Conservation (phyloP, 2,329 filamentous ascomycete species). For the Colletotrichum caudatum region DNA sequence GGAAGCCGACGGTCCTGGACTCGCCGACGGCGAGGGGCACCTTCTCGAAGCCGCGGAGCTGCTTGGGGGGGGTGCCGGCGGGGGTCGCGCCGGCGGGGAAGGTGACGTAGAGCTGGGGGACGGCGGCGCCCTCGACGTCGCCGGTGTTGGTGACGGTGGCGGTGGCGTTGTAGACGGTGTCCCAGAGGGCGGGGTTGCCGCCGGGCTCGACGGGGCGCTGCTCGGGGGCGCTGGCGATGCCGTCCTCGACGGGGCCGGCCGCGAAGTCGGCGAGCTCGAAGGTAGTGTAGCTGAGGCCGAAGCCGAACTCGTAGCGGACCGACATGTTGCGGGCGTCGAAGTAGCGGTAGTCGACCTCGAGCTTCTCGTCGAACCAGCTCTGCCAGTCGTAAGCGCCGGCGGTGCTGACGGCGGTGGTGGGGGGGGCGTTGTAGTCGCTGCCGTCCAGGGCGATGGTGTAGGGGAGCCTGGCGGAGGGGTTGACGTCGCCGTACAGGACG, state of each 20-base stretch:
- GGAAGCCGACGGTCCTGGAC: slow-evolving; percentile 56
- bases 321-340: slow-evolving; percentile 71
- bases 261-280: slow-evolving; percentile 62
- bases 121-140: slow-evolving; percentile 58
- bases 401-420: slow-evolving; percentile 53
- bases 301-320: slow-evolving; percentile 75
- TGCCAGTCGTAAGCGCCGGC: slow-evolving; percentile 57
- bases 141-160: slow-evolving; percentile 66
- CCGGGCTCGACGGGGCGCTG: slow-evolving; percentile 57
- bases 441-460: slow-evolving; percentile 76
- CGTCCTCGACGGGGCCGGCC: slow-evolving; percentile 42
- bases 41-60: slow-evolving; percentile 67
- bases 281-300: slow-evolving; percentile 77
- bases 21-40: slow-evolving; percentile 56
- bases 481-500: slow-evolving; percentile 76
- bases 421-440: slow-evolving; percentile 58
- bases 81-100: slow-evolving; percentile 53
- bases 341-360: slow-evolving; percentile 76
- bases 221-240: slow-evolving; percentile 48
- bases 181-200: slow-evolving; percentile 68
- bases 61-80: slow-evolving; percentile 59
- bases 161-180: slow-evolving; percentile 60
- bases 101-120: slow-evolving; percentile 68
- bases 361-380: slow-evolving; percentile 69
- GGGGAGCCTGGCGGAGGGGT: slow-evolving; percentile 76